A percentile compares a stretch with the other conserved stretches of the same genome.
phyloP scores from a whole-genome alignment of 2,329 filamentous ascomycete genomes.

The Amauroascus niger region DNA sequence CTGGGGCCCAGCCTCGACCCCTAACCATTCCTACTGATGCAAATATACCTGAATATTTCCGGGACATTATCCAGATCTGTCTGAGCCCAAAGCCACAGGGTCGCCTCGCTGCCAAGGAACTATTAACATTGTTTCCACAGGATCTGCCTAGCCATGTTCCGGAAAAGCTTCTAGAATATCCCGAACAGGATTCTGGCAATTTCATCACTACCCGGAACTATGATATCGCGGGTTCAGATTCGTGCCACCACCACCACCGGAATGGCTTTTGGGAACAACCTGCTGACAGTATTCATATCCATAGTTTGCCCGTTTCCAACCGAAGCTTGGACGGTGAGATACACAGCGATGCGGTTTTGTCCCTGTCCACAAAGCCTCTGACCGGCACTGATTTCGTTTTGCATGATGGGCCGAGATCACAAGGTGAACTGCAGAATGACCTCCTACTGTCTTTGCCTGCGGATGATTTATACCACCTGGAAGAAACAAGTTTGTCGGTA shows the following conservation, averaged over 20 bases:
- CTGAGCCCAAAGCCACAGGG: conserved; percentile 63
- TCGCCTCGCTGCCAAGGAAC: conserved; percentile 60
- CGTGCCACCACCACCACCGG: not conserved
- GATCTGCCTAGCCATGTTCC: conserved; percentile 13
- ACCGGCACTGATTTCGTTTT: not conserved
- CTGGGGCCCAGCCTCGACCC: conserved; percentile 66
- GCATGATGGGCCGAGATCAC: not conserved
- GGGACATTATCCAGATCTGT: conserved; percentile 64
- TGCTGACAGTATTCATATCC: conserved; percentile 12
- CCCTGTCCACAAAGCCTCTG: not conserved
- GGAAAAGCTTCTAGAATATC: conserved; percentile 1
- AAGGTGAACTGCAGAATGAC: conserved; percentile 1
- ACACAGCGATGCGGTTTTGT: not conserved
- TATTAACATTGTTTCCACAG: conserved; percentile 59
- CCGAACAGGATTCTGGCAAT: conserved; percentile 15
- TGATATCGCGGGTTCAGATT: conserved; percentile 14
- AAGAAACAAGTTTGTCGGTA: not conserved
- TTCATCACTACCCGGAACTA: conserved; percentile 14
- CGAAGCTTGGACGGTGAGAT: conserved; percentile 10
- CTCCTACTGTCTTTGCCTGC: not conserved
- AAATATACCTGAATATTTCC: conserved; percentile 66
- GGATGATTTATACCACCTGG: conserved; percentile 3
- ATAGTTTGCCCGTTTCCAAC: conserved; percentile 14
- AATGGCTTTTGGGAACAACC: conserved; percentile 7
- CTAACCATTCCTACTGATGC: conserved; percentile 48